These are phyloP conservation scores for Meyerozyma guilliermondii DNA, from an alignment of 1,139 yeast species.

Conservation along the genomic window DNA sequence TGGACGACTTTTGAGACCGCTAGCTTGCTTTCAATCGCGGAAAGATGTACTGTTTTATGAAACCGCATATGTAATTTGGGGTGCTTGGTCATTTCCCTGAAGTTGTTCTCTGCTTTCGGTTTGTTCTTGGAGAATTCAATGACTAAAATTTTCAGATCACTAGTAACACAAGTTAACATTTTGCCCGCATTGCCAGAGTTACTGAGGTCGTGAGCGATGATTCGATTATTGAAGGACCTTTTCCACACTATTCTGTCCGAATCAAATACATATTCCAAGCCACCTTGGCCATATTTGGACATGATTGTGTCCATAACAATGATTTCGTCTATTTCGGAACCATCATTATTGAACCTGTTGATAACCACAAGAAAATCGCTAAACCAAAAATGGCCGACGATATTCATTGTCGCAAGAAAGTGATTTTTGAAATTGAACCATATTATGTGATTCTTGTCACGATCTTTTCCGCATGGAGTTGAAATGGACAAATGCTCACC, in stretches of 20 bases:
- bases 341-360: slow-evolving; percentile 24
- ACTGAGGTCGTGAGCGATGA: slow-evolving; percentile 21
- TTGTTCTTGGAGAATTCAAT: slow-evolving; percentile 21
- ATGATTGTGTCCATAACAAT: slow-evolving; percentile 29
- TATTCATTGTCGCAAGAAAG: slow-evolving; percentile 29
- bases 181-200: slow-evolving; percentile 8
- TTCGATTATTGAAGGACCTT: slow-evolving; percentile 27
- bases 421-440: slow-evolving; percentile 40
- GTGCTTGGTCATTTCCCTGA: slow-evolving; percentile 8
- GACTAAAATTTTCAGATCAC: slow-evolving; percentile 26
- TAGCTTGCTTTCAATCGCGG: slow-evolving; percentile 25
- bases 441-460: slow-evolving; percentile 28
- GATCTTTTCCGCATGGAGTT: slow-evolving; percentile 26
- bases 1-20: slow-evolving; percentile 20
- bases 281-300: slow-evolving; percentile 34
- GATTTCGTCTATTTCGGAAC: slow-evolving; percentile 29
- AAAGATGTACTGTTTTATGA: slow-evolving; percentile 32
- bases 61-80: slow-evolving; percentile 30
- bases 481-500: slow-evolving; percentile 32
- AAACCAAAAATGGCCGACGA: slow-evolving; percentile 34
- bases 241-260: slow-evolving; percentile 40
- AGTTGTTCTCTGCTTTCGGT: not conserved
- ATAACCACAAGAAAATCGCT: slow-evolving; percentile 30
- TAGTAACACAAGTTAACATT: slow-evolving; percentile 26
- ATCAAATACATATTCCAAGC: slow-evolving; percentile 29